A percentile compares a stretch with the other conserved stretches of the same genome.
Evolutionary conservation across 2,329 filamentous ascomycete species (phyloP).

Genomic region (Thermoascus crustaceus): DNA sequence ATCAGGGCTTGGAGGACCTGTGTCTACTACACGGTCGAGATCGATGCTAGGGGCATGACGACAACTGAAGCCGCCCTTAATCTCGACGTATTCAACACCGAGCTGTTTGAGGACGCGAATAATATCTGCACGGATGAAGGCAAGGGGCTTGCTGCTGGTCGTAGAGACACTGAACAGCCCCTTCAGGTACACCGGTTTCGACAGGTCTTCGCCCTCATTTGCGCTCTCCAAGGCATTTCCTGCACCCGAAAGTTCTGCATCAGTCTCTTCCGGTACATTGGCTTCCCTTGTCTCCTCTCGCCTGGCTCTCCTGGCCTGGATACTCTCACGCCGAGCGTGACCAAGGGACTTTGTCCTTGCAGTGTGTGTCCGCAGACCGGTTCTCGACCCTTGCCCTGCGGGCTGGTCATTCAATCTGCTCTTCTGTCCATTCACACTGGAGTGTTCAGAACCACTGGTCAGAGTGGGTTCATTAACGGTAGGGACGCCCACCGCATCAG

Average conservation of each 20-base stretch:
- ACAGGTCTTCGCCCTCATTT: slow-evolving; percentile 60
- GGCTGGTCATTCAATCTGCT: slow-evolving; percentile 41
- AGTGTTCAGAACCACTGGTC: slow-evolving; percentile 73
- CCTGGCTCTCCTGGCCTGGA: slow-evolving; percentile 71
- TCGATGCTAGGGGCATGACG: slow-evolving; percentile 85
- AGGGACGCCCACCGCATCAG: slow-evolving; percentile 44
- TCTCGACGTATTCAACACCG: slow-evolving; percentile 84
- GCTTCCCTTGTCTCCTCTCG: slow-evolving; percentile 65
- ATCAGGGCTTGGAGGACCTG: slow-evolving; percentile 50
- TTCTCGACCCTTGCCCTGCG: slow-evolving; percentile 43
- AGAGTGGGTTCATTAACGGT: slow-evolving; percentile 58
- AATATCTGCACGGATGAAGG: slow-evolving; percentile 79
- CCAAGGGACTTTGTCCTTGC: slow-evolving; percentile 78
- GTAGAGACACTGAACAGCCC: slow-evolving; percentile 96
- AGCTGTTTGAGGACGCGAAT: slow-evolving; percentile 82
- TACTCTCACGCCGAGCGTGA: slow-evolving; percentile 82
- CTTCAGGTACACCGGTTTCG: slow-evolving; percentile 89
- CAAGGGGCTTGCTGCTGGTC: slow-evolving; percentile 82
- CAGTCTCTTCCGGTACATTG: slow-evolving; percentile 85
- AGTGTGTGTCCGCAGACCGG: slow-evolving; percentile 52
- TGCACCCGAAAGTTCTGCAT: slow-evolving; percentile 61
- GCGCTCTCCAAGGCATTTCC: slow-evolving; percentile 44
- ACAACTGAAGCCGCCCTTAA: slow-evolving; percentile 88
- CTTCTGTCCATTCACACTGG: slow-evolving; percentile 44
- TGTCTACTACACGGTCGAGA: slow-evolving; percentile 62